A percentile compares a stretch with the other conserved stretches of the same genome.
Evolutionary conservation across 2,329 filamentous ascomycete genomes (phyloP).

Genomic region (Dryadomyces quercus-mongolicae): DNA sequence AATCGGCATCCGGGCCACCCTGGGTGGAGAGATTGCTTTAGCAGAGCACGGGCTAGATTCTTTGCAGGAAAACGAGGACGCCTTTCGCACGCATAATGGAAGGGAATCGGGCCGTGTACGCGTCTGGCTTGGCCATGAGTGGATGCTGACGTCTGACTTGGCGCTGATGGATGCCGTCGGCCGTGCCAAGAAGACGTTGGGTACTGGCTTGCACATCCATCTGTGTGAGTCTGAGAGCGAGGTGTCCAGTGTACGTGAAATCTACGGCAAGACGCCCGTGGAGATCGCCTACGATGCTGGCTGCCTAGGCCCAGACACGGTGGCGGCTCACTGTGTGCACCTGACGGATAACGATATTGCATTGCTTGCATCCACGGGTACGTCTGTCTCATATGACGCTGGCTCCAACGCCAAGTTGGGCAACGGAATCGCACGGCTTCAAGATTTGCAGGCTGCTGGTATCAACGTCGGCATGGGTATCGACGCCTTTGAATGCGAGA

Average conservation of each 20-base stretch:
- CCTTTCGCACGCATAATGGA: not conserved
- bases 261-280: conserved; percentile 1
- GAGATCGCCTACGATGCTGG: conserved; percentile 2
- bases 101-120: not conserved
- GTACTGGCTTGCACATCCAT: conserved; percentile 2
- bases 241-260: not conserved
- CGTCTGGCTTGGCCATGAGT: conserved; percentile 5
- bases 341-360: conserved; percentile 1
- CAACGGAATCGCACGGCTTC: conserved; percentile 2
- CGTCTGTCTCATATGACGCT: conserved; percentile 3
- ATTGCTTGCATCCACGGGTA: conserved; percentile 1
- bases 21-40: conserved; percentile 3
- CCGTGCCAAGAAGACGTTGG: not conserved
- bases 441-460: not conserved
- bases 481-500: conserved; percentile 5
- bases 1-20: conserved; percentile 5
- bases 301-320: conserved; percentile 1
- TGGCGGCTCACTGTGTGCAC: conserved; percentile 4
- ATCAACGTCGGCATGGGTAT: conserved; percentile 6
- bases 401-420: conserved; percentile 4
- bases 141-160: conserved; percentile 5
- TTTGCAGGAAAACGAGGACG: conserved; percentile 2
- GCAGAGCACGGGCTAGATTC: not conserved
- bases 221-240: conserved; percentile 5
- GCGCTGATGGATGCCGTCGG: not conserved